These are phyloP conservation scores for Spathaspora hagerdaliae DNA, from an alignment of 805 yeast species.

Conservation along the genomic window DNA sequence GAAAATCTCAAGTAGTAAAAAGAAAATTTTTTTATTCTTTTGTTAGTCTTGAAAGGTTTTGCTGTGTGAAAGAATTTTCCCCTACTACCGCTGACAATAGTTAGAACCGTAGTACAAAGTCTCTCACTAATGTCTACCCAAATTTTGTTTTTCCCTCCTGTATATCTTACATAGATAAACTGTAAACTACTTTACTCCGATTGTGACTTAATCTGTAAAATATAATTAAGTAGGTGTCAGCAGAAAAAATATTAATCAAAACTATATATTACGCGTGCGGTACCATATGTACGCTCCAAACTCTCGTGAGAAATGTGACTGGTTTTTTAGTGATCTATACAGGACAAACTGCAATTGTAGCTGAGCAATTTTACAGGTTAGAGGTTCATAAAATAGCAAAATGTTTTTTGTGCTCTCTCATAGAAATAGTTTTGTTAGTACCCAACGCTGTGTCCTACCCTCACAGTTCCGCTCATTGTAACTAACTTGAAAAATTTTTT, in stretches of 20 bases:
- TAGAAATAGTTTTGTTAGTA: too few relatives aligned
- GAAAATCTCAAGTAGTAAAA: slow-evolving; percentile 3
- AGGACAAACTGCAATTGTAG: background rate
- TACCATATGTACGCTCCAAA: background rate
- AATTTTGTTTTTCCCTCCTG: background rate
- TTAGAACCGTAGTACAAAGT: too few relatives aligned
- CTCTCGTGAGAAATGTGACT: slow-evolving; percentile 3
- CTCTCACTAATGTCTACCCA: too few relatives aligned
- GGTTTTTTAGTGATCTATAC: background rate
- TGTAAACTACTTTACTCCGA: background rate
- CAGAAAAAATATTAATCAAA: background rate
- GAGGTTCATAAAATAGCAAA: background rate
- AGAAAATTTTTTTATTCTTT: slow-evolving; percentile 12
- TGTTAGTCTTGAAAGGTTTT: slow-evolving; percentile 4
- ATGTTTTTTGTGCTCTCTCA: background rate
- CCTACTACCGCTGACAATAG: too few relatives aligned
- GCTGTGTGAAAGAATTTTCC: background rate
- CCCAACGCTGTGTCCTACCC: too few relatives aligned
- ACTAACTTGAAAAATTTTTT: background rate
- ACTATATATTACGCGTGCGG: background rate
- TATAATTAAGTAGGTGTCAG: background rate
- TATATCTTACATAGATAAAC: slow-evolving; percentile 9
- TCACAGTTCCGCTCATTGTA: too few relatives aligned
- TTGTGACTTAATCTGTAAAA: background rate
- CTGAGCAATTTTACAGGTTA: background rate